phyloP scores from a whole-genome alignment of 2,329 filamentous ascomycete species.

The Shiraia sp. region DNA sequence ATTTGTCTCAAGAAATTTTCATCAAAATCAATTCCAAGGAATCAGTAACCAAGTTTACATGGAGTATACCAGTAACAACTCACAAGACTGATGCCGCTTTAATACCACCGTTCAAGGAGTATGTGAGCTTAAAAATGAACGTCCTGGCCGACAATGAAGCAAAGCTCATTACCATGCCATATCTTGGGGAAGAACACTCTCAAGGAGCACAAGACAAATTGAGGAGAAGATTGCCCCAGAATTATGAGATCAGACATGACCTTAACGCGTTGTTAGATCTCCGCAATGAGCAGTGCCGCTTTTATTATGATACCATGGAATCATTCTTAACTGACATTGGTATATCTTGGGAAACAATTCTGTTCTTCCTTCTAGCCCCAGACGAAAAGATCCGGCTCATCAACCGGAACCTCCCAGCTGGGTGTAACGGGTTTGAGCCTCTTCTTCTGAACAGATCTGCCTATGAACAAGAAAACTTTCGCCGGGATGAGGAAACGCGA shows the following conservation, averaged over 20 bases:
- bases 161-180: constrained; percentile 45
- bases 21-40: constrained; percentile 14
- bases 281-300: constrained; percentile 41
- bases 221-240: constrained; percentile 27
- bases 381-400: constrained; percentile 13
- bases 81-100: constrained; percentile 18
- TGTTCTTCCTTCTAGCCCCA: constrained; percentile 47
- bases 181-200: constrained; percentile 30
- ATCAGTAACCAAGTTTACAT: constrained; percentile 6
- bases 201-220: constrained; percentile 23
- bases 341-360: constrained; percentile 41
- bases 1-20: constrained; percentile 23
- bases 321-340: constrained; percentile 41
- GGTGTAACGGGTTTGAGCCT: constrained; percentile 8
- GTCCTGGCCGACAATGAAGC: constrained; percentile 48
- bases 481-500: constrained; percentile 10
- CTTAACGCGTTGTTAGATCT: constrained; percentile 33
- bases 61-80: constrained; percentile 14
- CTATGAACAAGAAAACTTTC: constrained; percentile 26
- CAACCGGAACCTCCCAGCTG: constrained; percentile 8
- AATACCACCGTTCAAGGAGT: constrained; percentile 48
- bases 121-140: constrained; percentile 47
- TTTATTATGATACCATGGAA: constrained; percentile 40
- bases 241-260: constrained; percentile 33
- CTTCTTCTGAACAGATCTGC: constrained; percentile 22